These are phyloP conservation scores for Pyrus bretschneideri DNA, from an alignment of 306 rosid genomes.

Conservation along the genomic window DNA sequence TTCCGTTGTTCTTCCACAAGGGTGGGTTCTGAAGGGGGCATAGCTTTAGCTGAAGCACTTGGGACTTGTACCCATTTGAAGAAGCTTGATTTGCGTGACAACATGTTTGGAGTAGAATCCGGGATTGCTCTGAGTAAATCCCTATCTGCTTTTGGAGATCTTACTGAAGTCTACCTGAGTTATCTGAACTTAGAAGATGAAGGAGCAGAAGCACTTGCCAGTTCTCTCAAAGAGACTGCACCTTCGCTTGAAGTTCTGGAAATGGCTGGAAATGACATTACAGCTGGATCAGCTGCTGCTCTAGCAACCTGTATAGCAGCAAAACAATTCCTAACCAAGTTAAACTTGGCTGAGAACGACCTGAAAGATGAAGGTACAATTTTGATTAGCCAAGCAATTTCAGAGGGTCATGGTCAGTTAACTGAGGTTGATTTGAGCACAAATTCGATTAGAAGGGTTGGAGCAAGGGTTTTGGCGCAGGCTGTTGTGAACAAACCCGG, in stretches of 20 bases:
- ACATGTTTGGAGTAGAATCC: slow-evolving; percentile 85
- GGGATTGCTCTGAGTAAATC: slow-evolving; percentile 70
- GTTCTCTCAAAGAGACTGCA: slow-evolving; percentile 65
- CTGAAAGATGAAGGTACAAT: slow-evolving; percentile 81
- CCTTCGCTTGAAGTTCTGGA: slow-evolving; percentile 71
- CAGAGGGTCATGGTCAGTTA: slow-evolving; percentile 57
- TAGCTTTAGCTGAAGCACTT: slow-evolving; percentile 69
- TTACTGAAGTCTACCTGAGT: slow-evolving; percentile 66
- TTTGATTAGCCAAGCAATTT: slow-evolving; percentile 56
- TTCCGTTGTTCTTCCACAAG: slow-evolving; percentile 88
- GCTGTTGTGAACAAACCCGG: slow-evolving; percentile 60
- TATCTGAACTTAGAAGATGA: slow-evolving; percentile 83
- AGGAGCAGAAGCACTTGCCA: slow-evolving; percentile 61
- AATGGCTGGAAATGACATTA: slow-evolving; percentile 79
- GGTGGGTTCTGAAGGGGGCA: slow-evolving; percentile 76
- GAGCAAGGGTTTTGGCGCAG: slow-evolving; percentile 75
- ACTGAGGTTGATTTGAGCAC: slow-evolving; percentile 69
- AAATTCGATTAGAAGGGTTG: slow-evolving; percentile 59
- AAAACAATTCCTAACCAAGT: slow-evolving; percentile 58
- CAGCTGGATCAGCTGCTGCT: slow-evolving; percentile 49
- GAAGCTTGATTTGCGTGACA: slow-evolving; percentile 83
- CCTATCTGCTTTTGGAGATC: slow-evolving; percentile 46
- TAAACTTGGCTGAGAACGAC: slow-evolving; percentile 72
- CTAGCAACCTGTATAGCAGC: slow-evolving; percentile 57
- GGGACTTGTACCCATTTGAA: slow-evolving; percentile 57